Percentiles rank a stretch among this genome's conserved stretches.
Evolutionary conservation across 305 asterid genomes (phyloP).

Genomic region (Fraxinus greggii): DNA sequence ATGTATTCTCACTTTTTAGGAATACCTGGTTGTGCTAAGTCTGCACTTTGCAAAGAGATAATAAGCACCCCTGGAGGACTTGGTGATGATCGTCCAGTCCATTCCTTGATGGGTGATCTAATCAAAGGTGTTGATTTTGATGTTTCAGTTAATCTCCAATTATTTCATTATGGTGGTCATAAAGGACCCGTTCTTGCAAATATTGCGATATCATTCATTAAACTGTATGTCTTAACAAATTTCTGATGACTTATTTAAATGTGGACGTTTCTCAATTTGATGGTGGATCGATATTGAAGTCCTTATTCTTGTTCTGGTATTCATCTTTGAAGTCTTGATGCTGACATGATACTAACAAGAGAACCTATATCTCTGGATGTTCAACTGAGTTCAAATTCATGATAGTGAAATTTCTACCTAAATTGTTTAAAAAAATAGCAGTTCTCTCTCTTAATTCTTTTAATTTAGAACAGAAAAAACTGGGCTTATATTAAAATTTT

Average conservation of each 20-base stretch:
- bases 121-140: conserved; percentile 61
- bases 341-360: conserved; percentile 4
- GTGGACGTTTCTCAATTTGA: conserved; percentile 18
- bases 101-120: conserved; percentile 95
- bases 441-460: background rate
- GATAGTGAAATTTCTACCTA: background rate
- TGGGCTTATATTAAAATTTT: background rate
- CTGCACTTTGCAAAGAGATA: conserved; percentile 92
- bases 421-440: background rate
- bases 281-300: conserved; percentile 4
- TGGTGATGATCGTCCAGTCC: conserved; percentile 90
- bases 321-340: conserved; percentile 13
- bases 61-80: conserved; percentile 61
- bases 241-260: conserved; percentile 5
- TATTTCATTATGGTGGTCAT: conserved; percentile 18
- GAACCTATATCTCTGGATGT: conserved; percentile 1
- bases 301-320: background rate
- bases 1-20: conserved; percentile 43
- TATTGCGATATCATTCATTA: background rate
- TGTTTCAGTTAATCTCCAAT: conserved; percentile 12
- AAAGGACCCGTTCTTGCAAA: conserved; percentile 1
- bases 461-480: background rate
- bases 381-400: conserved; percentile 4
- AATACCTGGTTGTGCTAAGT: conserved; percentile 99
- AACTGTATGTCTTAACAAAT: background rate